phyloP scores from a whole-genome alignment of 2,329 filamentous ascomycete species.

The Graphilbum fragrans region DNA sequence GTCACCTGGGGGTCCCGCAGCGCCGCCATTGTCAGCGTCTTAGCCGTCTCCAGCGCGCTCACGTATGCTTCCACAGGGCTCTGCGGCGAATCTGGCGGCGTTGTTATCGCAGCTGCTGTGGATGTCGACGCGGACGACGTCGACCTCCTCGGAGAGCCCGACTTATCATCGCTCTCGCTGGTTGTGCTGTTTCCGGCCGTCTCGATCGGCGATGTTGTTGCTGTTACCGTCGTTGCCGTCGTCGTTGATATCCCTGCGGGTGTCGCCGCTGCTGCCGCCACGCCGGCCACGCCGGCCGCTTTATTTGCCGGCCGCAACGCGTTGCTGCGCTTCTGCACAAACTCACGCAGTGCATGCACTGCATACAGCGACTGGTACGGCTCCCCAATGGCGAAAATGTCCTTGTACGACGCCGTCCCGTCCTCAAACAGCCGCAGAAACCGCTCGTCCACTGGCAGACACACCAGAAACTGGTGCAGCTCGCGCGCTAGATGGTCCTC shows the following conservation, averaged over 20 bases:
- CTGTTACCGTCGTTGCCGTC: neutral
- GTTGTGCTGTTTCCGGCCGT: too few relatives aligned
- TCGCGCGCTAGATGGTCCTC: conserved; percentile 56
- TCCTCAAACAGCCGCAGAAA: conserved; percentile 48
- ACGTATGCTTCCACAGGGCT: conserved; percentile 13
- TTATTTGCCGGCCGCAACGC: conserved; percentile 11
- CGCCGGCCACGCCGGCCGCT: neutral
- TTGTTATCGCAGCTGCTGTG: neutral
- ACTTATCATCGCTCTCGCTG: too few relatives aligned
- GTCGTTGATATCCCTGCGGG: neutral
- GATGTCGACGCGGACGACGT: neutral
- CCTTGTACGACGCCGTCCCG: conserved; percentile 35
- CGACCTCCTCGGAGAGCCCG: neutral
- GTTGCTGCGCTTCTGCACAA: conserved; percentile 33
- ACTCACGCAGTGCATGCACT: conserved; percentile 52
- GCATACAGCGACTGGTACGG: conserved; percentile 67
- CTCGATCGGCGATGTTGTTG: neutral
- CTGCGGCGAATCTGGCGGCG: conserved; percentile 7
- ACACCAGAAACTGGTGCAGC: conserved; percentile 60
- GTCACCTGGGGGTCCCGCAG: conserved; percentile 46
- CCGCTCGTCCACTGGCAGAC: conserved; percentile 55
- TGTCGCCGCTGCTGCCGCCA: neutral
- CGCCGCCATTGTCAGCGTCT: conserved; percentile 45
- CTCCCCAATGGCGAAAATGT: conserved; percentile 56
- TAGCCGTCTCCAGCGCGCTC: conserved; percentile 27